Evolutionary conservation across 1,284 basidiomycete genomes (phyloP).

Genomic region (Taiwanofungus camphoratus): DNA sequence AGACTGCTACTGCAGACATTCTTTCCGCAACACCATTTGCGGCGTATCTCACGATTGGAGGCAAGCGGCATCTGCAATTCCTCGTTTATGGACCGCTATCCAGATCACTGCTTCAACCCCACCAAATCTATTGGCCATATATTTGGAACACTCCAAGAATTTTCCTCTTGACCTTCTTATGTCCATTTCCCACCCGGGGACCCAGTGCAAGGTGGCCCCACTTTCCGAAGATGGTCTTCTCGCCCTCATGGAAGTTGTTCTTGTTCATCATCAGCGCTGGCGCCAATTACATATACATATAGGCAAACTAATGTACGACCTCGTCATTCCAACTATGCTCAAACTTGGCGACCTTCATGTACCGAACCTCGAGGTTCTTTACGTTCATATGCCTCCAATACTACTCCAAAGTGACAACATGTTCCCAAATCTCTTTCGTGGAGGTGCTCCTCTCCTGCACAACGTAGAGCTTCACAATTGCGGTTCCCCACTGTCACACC

Average conservation of each 20-base stretch:
- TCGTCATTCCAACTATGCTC: background rate
- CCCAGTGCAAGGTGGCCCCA: too few relatives aligned
- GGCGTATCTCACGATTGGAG: too few relatives aligned
- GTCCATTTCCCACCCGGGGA: background rate
- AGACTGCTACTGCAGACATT: too few relatives aligned
- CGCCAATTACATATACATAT: background rate
- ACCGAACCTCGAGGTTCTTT: background rate
- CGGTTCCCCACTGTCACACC: background rate
- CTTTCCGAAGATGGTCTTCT: background rate
- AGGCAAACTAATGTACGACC: too few relatives aligned
- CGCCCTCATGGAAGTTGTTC: background rate
- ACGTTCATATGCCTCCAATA: background rate
- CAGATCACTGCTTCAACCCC: too few relatives aligned
- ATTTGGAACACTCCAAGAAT: too few relatives aligned
- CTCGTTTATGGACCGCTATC: too few relatives aligned
- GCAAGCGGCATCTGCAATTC: too few relatives aligned
- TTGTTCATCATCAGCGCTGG: background rate
- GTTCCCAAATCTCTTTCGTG: background rate
- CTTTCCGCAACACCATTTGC: too few relatives aligned
- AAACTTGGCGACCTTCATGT: background rate
- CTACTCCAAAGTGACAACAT: background rate
- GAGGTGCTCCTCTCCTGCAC: background rate
- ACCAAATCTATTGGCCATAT: too few relatives aligned
- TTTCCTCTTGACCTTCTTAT: background rate
- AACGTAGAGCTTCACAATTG: background rate